These are phyloP conservation scores for Massospora cicadina DNA, from an alignment of 371 early-diverging fungal genomes.

Conservation along the genomic window DNA sequence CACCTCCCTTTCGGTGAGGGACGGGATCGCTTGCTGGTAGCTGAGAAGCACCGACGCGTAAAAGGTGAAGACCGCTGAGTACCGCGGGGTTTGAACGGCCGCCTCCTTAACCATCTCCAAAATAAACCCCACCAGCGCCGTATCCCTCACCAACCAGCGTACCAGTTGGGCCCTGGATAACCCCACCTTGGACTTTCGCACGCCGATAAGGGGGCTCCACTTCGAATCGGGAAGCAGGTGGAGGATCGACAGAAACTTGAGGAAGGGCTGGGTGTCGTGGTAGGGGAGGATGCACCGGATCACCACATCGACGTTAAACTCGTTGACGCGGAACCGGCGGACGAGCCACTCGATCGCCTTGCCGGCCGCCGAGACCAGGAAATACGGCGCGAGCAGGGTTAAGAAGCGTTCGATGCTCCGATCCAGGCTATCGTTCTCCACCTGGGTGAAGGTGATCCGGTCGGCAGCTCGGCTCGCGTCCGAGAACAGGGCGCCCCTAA, in stretches of 20 bases:
- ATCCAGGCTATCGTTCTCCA: slow-evolving; percentile 68
- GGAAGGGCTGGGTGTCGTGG: slow-evolving; percentile 78
- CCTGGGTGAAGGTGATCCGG: slow-evolving; percentile 52
- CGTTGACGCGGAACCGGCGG: slow-evolving; percentile 72
- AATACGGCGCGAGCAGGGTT: slow-evolving; percentile 58
- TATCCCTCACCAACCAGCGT: not conserved
- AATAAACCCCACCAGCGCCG: not conserved
- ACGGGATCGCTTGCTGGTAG: not conserved
- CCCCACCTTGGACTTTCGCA: slow-evolving; percentile 1
- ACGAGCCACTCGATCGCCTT: slow-evolving; percentile 88
- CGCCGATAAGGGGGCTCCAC: slow-evolving; percentile 3
- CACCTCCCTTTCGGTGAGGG: not conserved
- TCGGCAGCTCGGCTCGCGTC: slow-evolving; percentile 60
- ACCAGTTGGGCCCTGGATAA: not conserved
- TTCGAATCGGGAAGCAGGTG: slow-evolving; percentile 25
- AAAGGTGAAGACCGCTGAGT: not conserved
- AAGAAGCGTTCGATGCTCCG: slow-evolving; percentile 52
- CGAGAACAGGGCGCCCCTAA: slow-evolving; percentile 62
- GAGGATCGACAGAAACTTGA: slow-evolving; percentile 55
- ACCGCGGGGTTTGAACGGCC: not conserved
- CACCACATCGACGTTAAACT: slow-evolving; percentile 65
- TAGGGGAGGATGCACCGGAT: slow-evolving; percentile 71
- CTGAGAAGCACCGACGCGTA: not conserved
- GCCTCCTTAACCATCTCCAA: not conserved
- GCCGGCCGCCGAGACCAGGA: slow-evolving; percentile 58